These are phyloP conservation scores for Sphaerosporella brunnea DNA, from an alignment of 495 filamentous ascomycete genomes.

Conservation along the genomic window DNA sequence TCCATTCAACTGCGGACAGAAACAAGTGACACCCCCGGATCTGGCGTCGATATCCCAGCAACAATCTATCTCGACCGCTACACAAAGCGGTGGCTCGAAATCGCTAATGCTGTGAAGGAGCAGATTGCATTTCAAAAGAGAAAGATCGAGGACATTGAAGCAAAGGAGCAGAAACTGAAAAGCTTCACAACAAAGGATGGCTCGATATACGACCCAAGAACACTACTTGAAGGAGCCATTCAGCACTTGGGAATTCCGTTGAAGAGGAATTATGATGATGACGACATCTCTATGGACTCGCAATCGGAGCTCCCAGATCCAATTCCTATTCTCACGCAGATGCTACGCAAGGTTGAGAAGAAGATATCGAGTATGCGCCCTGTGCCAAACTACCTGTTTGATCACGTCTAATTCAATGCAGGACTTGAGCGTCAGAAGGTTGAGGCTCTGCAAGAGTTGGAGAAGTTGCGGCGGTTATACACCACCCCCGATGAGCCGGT, in stretches of 20 bases:
- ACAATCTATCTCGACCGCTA: conserved; percentile 69
- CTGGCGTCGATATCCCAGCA: conserved; percentile 48
- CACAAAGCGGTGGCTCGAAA: conserved; percentile 38
- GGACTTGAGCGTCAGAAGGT: conserved; percentile 5
- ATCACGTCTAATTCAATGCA: neutral
- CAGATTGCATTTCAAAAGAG: conserved; percentile 28
- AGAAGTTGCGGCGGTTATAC: conserved; percentile 14
- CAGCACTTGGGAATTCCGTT: conserved; percentile 10
- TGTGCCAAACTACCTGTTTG: neutral
- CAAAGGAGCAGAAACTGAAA: conserved; percentile 19
- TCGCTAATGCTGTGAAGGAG: conserved; percentile 35
- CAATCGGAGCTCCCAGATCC: neutral
- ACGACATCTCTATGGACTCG: conserved; percentile 4
- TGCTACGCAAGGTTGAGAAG: conserved; percentile 19
- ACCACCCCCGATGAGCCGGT: conserved; percentile 20
- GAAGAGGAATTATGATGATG: conserved; percentile 2
- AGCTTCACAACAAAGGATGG: conserved; percentile 14
- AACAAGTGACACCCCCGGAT: conserved; percentile 30
- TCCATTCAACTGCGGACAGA: conserved; percentile 39
- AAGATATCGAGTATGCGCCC: conserved; percentile 16
- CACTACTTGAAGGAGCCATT: conserved; percentile 16
- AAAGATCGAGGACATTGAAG: conserved; percentile 17
- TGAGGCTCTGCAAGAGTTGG: conserved; percentile 13
- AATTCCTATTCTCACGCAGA: conserved; percentile 11
- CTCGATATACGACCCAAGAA: conserved; percentile 10